These are phyloP conservation scores for Brachypodium distachyon DNA, from an alignment of 202 grass and related monocot species.

Conservation along the genomic window DNA sequence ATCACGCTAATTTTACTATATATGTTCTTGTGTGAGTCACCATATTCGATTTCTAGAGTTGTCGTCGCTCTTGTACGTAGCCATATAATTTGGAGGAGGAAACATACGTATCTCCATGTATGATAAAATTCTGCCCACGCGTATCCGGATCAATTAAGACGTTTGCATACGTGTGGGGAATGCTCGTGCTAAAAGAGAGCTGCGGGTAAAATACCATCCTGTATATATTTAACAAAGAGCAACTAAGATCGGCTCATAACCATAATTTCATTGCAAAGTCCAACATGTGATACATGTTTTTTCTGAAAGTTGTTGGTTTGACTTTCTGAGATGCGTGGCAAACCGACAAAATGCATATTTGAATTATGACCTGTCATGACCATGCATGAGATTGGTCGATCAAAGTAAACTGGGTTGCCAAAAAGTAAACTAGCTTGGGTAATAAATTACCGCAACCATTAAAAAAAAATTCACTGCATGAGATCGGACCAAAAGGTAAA, in stretches of 20 bases:
- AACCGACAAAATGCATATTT: background rate
- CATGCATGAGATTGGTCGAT: background rate
- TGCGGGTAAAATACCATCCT: background rate
- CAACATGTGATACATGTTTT: slow-evolving; percentile 36
- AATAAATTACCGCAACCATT: background rate
- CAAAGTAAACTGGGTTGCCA: background rate
- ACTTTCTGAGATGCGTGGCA: background rate
- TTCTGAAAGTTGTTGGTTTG: slow-evolving; percentile 6
- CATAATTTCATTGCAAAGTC: background rate
- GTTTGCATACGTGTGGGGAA: too few relatives aligned
- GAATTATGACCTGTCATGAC: too few relatives aligned
- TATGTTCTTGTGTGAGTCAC: background rate
- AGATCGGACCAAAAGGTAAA: too few relatives aligned
- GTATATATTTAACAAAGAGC: background rate
- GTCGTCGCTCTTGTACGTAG: too few relatives aligned
- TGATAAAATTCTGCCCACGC: background rate
- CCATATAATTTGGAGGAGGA: background rate
- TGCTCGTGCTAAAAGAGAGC: background rate
- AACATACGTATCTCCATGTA: background rate
- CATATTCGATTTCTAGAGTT: background rate
- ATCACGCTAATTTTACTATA: background rate
- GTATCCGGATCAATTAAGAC: background rate
- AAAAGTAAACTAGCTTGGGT: background rate
- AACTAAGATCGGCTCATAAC: background rate
- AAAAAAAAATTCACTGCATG: too few relatives aligned